These are phyloP conservation scores for Vicia sativa DNA, from an alignment of 306 rosid genomes.

Conservation along the genomic window DNA sequence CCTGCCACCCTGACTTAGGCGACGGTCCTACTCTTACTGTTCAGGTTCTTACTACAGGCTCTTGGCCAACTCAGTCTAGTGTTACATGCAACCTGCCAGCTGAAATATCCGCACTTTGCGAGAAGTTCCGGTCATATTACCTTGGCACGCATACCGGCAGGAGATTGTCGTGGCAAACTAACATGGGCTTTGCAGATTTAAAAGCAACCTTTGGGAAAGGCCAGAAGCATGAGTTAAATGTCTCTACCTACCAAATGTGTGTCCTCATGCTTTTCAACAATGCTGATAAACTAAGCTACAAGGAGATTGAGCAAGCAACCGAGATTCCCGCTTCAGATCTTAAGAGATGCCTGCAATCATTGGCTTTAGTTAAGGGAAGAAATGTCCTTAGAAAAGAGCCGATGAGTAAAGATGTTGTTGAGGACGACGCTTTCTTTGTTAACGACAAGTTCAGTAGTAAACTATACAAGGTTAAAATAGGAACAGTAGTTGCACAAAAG, in stretches of 20 bases:
- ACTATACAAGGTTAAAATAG: constrained; percentile 88
- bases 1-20: constrained; percentile 65
- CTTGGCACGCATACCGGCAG: constrained; percentile 95
- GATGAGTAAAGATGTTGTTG: constrained; percentile 83
- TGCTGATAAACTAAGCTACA: constrained; percentile 72
- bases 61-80: constrained; percentile 95
- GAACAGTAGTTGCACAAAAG: constrained; percentile 92
- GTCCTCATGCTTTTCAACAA: constrained; percentile 88
- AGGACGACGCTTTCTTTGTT: constrained; percentile 76
- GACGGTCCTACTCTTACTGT: constrained; percentile 89
- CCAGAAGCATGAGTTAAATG: constrained; percentile 94
- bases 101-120: constrained; percentile 84
- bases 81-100: constrained; percentile 85
- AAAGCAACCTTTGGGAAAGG: constrained; percentile 91
- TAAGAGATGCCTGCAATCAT: constrained; percentile 89
- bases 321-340: constrained; percentile 79
- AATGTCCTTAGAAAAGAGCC: constrained; percentile 93
- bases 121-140: constrained; percentile 80
- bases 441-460: constrained; percentile 89
- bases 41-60: constrained; percentile 92
- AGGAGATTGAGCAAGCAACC: constrained; percentile 91
- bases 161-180: constrained; percentile 93
- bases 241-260: constrained; percentile 92
- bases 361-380: constrained; percentile 93
- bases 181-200: constrained; percentile 90